Conservation (phyloP, 2,329 filamentous ascomycete species). For the Diaporthe australafricana region DNA sequence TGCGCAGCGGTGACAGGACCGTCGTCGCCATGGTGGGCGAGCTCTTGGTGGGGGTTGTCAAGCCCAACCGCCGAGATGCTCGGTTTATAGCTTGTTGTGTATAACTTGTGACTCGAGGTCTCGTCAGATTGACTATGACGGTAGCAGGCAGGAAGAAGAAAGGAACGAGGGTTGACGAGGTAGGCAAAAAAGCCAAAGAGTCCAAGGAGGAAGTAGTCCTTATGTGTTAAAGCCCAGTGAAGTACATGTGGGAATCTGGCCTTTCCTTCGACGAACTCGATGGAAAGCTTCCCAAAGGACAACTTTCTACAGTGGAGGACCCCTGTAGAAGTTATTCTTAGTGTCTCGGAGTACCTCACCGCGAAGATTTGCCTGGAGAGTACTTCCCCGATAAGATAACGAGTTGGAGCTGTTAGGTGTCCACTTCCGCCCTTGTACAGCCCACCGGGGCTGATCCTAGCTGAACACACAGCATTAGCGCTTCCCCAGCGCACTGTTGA, state of each 20-base stretch:
- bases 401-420: conserved; percentile 31
- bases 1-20: conserved; percentile 49
- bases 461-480: conserved; percentile 11
- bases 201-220: conserved; percentile 3
- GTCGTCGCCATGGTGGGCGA: conserved; percentile 53
- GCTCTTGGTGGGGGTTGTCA: conserved; percentile 32
- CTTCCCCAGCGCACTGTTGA: background rate
- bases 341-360: background rate
- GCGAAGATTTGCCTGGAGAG: background rate
- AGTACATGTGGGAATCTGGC: conserved; percentile 36
- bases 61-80: conserved; percentile 8
- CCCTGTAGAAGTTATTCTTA: conserved; percentile 25
- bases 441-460: conserved; percentile 26
- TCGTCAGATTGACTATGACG: conserved; percentile 2
- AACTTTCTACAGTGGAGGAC: conserved; percentile 33
- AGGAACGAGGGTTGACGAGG: background rate
- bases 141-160: background rate
- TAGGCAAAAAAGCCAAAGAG: background rate
- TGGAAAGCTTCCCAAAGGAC: conserved; percentile 35
- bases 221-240: conserved; percentile 4
- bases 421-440: conserved; percentile 21
- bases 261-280: conserved; percentile 21
- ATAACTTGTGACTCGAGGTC: conserved; percentile 1
- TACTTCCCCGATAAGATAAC: conserved; percentile 22
- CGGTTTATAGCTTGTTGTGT: conserved; percentile 6